Evolutionary conservation across 805 yeast species (phyloP).

Genomic region (Saccharomycopsis sp.): DNA sequence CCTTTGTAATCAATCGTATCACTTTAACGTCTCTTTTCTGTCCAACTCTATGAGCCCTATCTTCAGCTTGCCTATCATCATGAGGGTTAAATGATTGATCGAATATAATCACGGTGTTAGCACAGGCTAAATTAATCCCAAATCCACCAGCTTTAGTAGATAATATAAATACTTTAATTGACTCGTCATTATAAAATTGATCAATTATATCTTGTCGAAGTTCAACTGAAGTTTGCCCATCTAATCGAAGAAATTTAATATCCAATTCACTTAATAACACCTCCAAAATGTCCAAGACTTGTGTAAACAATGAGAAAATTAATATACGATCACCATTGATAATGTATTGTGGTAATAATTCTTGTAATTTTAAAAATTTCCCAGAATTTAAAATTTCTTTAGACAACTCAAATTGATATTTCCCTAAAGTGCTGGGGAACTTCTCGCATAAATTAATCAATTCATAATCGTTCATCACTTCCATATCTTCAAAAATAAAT

Average conservation of each 20-base stretch:
- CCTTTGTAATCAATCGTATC: slow-evolving; percentile 59
- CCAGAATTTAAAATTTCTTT: slow-evolving; percentile 64
- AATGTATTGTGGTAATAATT: slow-evolving; percentile 52
- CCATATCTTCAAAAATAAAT: slow-evolving; percentile 89
- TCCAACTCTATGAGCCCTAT: slow-evolving; percentile 96
- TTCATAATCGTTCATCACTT: slow-evolving; percentile 89
- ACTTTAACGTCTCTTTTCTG: slow-evolving; percentile 82
- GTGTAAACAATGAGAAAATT: slow-evolving; percentile 88
- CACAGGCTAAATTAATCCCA: slow-evolving; percentile 94
- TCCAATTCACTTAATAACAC: slow-evolving; percentile 54
- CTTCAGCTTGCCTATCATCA: slow-evolving; percentile 98
- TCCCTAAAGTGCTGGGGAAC: slow-evolving; percentile 59
- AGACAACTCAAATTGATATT: slow-evolving; percentile 45
- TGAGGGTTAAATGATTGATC: slow-evolving; percentile 97
- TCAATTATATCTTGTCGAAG: slow-evolving; percentile 89
- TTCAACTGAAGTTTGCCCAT: slow-evolving; percentile 92
- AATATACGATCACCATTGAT: slow-evolving; percentile 58
- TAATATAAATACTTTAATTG: slow-evolving; percentile 77
- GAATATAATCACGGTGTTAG: slow-evolving; percentile 83
- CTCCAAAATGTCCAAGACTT: slow-evolving; percentile 83
- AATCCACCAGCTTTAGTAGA: slow-evolving; percentile 99
- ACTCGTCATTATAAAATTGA: slow-evolving; percentile 71
- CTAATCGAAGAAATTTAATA: slow-evolving; percentile 74
- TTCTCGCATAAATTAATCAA: slow-evolving; percentile 64
- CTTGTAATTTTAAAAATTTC: slow-evolving; percentile 52